These are phyloP conservation scores for Bryoglossum gracile DNA, from an alignment of 495 filamentous ascomycete genomes.

Conservation along the genomic window DNA sequence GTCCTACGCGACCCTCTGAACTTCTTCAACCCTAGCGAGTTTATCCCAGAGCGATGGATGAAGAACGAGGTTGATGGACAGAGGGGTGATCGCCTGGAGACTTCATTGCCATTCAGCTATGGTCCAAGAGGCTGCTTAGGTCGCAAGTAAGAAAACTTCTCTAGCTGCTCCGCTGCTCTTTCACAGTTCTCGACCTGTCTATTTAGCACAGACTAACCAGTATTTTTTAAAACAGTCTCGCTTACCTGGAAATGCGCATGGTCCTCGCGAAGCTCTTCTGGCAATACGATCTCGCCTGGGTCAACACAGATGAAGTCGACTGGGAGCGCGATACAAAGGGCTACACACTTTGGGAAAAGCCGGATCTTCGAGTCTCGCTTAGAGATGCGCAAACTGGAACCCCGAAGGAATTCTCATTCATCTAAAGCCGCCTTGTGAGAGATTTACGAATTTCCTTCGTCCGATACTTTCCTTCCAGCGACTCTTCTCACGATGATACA, in stretches of 20 bases:
- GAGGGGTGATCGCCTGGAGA: conserved; percentile 32
- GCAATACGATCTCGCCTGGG: conserved; percentile 34
- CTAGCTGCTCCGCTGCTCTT: not conserved
- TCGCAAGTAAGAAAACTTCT: conserved; percentile 35
- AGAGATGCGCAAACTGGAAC: not conserved
- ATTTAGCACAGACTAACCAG: not conserved
- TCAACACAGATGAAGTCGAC: conserved; percentile 4
- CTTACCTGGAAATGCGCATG: conserved; percentile 45
- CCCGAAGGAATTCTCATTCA: not conserved
- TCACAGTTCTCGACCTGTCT: not conserved
- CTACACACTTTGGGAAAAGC: conserved; percentile 11
- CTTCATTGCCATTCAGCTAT: conserved; percentile 47
- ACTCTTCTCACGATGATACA: too few species aligned
- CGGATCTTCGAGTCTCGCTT: not conserved
- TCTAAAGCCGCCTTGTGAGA: too few species aligned
- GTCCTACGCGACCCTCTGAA: conserved; percentile 7
- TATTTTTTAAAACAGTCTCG: conserved; percentile 25
- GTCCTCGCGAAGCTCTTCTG: conserved; percentile 48
- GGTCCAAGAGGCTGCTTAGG: conserved; percentile 56
- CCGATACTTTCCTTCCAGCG: too few species aligned
- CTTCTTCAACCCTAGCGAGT: conserved; percentile 37
- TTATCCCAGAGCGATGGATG: conserved; percentile 34
- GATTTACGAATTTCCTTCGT: too few species aligned
- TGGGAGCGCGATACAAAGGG: conserved; percentile 11
- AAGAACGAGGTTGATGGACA: conserved; percentile 4